These are phyloP conservation scores for Metschnikowia kunwiensis DNA, from an alignment of 805 yeast species.

Conservation along the genomic window DNA sequence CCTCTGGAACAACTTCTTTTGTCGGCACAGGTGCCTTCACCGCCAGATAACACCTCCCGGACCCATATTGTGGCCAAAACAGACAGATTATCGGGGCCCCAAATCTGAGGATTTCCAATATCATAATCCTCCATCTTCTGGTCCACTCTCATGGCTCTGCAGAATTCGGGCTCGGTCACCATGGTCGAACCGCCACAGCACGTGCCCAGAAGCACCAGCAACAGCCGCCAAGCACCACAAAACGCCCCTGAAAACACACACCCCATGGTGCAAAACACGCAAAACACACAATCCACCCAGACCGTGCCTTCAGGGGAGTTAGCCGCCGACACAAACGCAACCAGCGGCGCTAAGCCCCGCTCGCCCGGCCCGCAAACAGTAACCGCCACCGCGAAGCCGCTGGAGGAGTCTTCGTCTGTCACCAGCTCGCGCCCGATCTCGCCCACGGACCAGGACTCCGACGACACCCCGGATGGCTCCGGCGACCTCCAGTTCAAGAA, in stretches of 20 bases:
- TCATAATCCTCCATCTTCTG: too few relatives aligned
- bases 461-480: slow-evolving; percentile 9
- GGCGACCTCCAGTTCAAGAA: slow-evolving; percentile 34
- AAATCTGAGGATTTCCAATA: too few relatives aligned
- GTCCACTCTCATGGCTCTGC: background rate
- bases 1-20: too few relatives aligned
- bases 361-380: background rate
- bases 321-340: background rate
- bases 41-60: too few relatives aligned
- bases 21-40: too few relatives aligned
- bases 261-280: too few relatives aligned
- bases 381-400: background rate
- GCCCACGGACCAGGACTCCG: slow-evolving; percentile 8
- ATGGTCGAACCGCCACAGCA: slow-evolving; percentile 7
- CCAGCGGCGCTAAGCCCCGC: too few relatives aligned
- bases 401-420: background rate
- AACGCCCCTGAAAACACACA: background rate
- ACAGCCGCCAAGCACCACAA: background rate
- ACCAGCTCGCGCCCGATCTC: slow-evolving; percentile 5
- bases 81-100: too few relatives aligned
- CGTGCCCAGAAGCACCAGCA: too few relatives aligned
- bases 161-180: slow-evolving; percentile 6
- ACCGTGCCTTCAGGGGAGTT: background rate
- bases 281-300: background rate
- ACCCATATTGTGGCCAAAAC: too few relatives aligned